Percentiles rank a stretch among this genome's conserved stretches.
Evolutionary conservation across 2,329 filamentous ascomycete genomes (phyloP).

Genomic region (Ophiocordyceps camponoti-floridani): DNA sequence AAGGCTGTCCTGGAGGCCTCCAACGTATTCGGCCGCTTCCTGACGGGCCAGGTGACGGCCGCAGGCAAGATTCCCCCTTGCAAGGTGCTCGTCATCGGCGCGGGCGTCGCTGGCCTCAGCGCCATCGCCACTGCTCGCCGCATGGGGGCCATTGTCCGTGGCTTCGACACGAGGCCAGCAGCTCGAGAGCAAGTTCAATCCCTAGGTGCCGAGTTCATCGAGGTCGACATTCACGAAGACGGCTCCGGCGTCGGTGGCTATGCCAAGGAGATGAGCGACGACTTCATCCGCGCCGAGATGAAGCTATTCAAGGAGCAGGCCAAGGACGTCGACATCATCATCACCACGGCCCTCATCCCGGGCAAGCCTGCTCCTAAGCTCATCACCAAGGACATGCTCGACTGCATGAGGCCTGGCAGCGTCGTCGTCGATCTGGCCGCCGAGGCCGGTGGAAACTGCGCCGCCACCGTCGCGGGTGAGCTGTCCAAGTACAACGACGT

Average conservation of each 20-base stretch:
- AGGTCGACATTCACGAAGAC: constrained; percentile 72
- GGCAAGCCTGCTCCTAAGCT: constrained; percentile 68
- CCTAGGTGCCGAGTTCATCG: constrained; percentile 75
- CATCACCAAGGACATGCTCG: constrained; percentile 63
- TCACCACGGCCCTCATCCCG: constrained; percentile 83
- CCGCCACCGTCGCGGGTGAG: constrained; percentile 59
- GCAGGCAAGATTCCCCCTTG: constrained; percentile 81
- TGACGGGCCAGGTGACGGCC: constrained; percentile 80
- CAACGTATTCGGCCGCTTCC: constrained; percentile 73
- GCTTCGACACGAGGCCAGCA: constrained; percentile 80
- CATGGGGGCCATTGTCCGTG: constrained; percentile 76
- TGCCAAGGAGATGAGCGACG: constrained; percentile 86
- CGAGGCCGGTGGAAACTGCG: constrained; percentile 77
- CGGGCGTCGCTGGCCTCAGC: constrained; percentile 74
- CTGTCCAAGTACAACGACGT: constrained; percentile 57
- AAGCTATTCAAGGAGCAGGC: constrained; percentile 79
- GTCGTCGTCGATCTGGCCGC: constrained; percentile 78
- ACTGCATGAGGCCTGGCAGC: constrained; percentile 78
- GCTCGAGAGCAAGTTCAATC: constrained; percentile 82
- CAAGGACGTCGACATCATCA: constrained; percentile 76
- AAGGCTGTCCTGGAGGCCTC: constrained; percentile 82
- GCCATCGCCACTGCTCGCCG: constrained; percentile 75
- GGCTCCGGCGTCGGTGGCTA: constrained; percentile 75
- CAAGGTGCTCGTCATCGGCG: constrained; percentile 80
- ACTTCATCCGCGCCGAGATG: constrained; percentile 87